These are phyloP conservation scores for Melaleuca quinquenervia DNA, from an alignment of 345 rosid species.

Conservation along the genomic window DNA sequence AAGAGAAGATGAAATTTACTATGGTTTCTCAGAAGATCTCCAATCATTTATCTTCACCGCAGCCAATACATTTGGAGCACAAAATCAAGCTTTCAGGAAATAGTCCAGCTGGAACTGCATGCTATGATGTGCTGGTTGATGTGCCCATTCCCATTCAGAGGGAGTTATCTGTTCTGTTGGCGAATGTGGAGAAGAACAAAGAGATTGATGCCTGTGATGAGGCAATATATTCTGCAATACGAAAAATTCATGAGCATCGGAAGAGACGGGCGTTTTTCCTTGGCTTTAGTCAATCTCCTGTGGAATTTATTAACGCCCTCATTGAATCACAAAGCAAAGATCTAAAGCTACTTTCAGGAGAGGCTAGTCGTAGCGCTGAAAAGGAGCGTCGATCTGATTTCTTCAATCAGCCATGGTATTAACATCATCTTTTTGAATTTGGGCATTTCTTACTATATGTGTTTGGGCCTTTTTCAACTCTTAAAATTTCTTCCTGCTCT, in stretches of 20 bases:
- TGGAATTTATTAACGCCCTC: slow-evolving; percentile 83
- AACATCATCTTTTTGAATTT: background rate
- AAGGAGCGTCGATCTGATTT: slow-evolving; percentile 81
- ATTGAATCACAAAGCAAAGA: slow-evolving; percentile 93
- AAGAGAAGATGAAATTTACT: slow-evolving; percentile 72
- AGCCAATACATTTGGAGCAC: slow-evolving; percentile 89
- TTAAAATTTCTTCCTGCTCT: background rate
- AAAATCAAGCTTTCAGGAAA: slow-evolving; percentile 85
- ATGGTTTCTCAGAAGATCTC: slow-evolving; percentile 86
- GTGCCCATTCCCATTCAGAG: slow-evolving; percentile 92
- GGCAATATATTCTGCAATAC: slow-evolving; percentile 80
- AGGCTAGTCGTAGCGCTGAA: slow-evolving; percentile 75
- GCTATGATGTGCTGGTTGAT: slow-evolving; percentile 94
- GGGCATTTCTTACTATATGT: background rate
- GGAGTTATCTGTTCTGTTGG: slow-evolving; percentile 69
- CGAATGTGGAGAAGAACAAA: slow-evolving; percentile 92
- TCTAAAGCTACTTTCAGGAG: slow-evolving; percentile 82
- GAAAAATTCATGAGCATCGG: slow-evolving; percentile 93
- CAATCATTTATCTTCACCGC: slow-evolving; percentile 73
- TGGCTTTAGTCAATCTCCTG: slow-evolving; percentile 96
- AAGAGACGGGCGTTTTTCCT: slow-evolving; percentile 88
- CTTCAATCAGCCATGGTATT: slow-evolving; percentile 96
- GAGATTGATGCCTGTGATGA: slow-evolving; percentile 96
- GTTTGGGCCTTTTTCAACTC: background rate
- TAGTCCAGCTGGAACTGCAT: slow-evolving; percentile 67